A percentile compares a stretch with the other conserved stretches of the same genome.
Conservation (phyloP, 2,329 filamentous ascomycete species). For the Albifimbria verrucaria region DNA sequence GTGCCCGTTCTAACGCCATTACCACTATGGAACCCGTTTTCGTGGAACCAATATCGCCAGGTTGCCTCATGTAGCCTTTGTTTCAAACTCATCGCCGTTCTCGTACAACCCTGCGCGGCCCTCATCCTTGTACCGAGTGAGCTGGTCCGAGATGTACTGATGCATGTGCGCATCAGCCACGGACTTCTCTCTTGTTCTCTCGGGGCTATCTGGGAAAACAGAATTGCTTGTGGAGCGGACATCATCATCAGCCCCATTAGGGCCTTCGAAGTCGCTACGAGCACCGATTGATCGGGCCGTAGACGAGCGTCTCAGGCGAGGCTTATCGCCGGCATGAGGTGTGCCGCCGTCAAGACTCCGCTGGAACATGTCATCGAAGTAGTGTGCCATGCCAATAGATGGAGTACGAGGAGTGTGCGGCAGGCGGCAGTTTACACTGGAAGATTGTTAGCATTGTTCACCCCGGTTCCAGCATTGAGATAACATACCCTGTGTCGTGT, state of each 20-base stretch:
- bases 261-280: constrained; percentile 71
- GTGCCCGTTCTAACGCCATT: background rate
- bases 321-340: constrained; percentile 37
- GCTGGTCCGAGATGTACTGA: constrained; percentile 77
- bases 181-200: constrained; percentile 42
- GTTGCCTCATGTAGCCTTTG: constrained; percentile 24
- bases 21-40: background rate
- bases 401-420: constrained; percentile 92
- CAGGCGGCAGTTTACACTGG: constrained; percentile 79
- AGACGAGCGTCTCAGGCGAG: constrained; percentile 70
- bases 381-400: constrained; percentile 78
- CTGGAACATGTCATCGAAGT: constrained; percentile 86
- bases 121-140: constrained; percentile 60
- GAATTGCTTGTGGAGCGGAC: constrained; percentile 27
- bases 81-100: constrained; percentile 46
- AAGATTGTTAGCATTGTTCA: constrained; percentile 34
- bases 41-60: background rate
- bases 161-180: constrained; percentile 71
- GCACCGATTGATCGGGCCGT: constrained; percentile 80
- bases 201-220: constrained; percentile 34
- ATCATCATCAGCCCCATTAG: constrained; percentile 44
- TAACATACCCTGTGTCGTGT: constrained; percentile 86
- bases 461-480: background rate
- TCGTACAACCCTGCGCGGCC: constrained; percentile 18
- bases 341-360: constrained; percentile 34